Base-by-base conservation (phyloP, 495 filamentous ascomycete species). In the Darksidea phi region DNA sequence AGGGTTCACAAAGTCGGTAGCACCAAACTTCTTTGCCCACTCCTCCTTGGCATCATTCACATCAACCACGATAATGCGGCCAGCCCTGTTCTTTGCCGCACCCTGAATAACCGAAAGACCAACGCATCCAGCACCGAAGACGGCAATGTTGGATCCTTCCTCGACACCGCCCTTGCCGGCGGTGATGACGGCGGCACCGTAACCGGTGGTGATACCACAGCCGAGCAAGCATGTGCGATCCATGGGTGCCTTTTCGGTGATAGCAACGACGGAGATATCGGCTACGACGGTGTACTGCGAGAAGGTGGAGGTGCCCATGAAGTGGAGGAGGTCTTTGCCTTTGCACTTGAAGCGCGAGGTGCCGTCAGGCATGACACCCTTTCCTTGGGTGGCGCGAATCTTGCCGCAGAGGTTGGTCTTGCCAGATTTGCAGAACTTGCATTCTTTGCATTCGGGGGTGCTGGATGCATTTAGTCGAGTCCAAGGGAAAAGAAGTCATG, bases 381-480 rank as follows among this genome's bases (percentile, higher is more conserved):
- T 86, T 66, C 94, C 94, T 77, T 98, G 94, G 12, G 94, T 98
- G 26, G 91, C 89, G 66, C 94, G 88, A 77, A 98, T 98, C 82
- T 97, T 97, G 74, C 95, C 94, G 79, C 94, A 98, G 51, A 98
- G 89, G 78, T 98, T 98, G 67, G 94, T 98, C 86, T 98, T 98
- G 79, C 91, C 91, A 52, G 93, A 97, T 74, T 87, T 89, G 87
- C 94, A 98, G 85, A 98, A 97, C 78, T 98, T 98, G 86, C 94
- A 98, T 73, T 97, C 91, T 50, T 80, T 76, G 80, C 94, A 98
- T 79, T 98, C 94, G 58, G 94, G 95, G 24, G 91, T 97, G 81
- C 90, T 95, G 68, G 52, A 59, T 8, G n/a, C 15, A 18, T 24
- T 62, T 55, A 62, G 59, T 2, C 41, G 20, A 23, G 21, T 2